Percentiles rank a stretch among this genome's conserved stretches.
Conservation (phyloP, 23 red algal species). For the Agarophyton chilense region DNA sequence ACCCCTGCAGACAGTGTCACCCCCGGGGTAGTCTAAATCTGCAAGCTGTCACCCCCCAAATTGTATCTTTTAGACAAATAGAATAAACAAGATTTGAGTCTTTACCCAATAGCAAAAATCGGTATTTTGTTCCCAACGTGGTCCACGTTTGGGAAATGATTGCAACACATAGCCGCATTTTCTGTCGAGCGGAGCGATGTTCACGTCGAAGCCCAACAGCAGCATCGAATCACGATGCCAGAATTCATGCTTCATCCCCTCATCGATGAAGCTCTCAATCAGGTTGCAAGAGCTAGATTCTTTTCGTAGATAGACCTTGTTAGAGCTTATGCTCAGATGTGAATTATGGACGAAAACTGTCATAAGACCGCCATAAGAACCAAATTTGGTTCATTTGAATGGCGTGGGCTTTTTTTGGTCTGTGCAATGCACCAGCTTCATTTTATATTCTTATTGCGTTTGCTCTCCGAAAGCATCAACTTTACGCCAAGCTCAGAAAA, state of each 20-base stretch:
- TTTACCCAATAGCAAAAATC: no score
- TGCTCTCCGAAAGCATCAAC: not conserved
- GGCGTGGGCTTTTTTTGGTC: slow-evolving; percentile 9
- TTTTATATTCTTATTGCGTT: not conserved
- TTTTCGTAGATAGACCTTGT: slow-evolving; percentile 19
- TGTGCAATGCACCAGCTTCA: not conserved
- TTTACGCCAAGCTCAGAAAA: not conserved
- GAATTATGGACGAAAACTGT: not conserved
- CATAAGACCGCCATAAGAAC: slow-evolving; percentile 24
- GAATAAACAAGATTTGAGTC: no score
- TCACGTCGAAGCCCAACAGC: no score
- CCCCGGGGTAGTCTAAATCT: no score
- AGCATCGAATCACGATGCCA: not conserved
- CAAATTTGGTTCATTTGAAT: slow-evolving; percentile 17
- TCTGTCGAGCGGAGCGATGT: no score
- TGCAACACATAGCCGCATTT: no score
- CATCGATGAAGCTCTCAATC: slow-evolving; percentile 9
- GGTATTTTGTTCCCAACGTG: no score
- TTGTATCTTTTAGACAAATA: no score
- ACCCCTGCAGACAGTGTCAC: no score
- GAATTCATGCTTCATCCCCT: not conserved
- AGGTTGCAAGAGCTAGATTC: not conserved
- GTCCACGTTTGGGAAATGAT: no score
- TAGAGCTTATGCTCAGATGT: not conserved
- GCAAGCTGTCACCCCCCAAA: no score